These are phyloP conservation scores for Diaporthe nobilis DNA, from an alignment of 2,329 filamentous ascomycete species.

Conservation along the genomic window DNA sequence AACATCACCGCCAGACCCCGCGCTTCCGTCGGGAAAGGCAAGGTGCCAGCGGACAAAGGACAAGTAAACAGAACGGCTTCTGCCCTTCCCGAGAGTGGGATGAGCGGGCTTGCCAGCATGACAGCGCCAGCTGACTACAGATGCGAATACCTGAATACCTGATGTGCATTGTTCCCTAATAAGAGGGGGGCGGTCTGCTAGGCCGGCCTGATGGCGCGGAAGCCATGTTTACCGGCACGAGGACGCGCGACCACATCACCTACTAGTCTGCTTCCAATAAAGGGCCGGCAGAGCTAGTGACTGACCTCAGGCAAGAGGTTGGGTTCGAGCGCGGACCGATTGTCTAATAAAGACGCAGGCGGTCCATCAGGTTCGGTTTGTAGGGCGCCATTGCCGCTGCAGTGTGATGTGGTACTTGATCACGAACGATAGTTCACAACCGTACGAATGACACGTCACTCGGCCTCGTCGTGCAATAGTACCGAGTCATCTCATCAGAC, in stretches of 20 bases:
- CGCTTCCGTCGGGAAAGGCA: slow-evolving; percentile 12
- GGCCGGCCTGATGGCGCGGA: slow-evolving; percentile 33
- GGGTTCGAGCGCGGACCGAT: not conserved
- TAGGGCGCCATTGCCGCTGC: not conserved
- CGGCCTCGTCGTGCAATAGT: not conserved
- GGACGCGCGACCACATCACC: slow-evolving; percentile 19
- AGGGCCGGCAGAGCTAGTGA: not conserved
- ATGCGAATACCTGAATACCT: not conserved
- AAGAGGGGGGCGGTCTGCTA: slow-evolving; percentile 10
- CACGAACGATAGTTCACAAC: not conserved
- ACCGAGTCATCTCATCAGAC: slow-evolving; percentile 12
- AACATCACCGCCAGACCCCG: slow-evolving; percentile 7
- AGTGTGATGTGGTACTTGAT: not conserved
- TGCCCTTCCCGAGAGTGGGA: not conserved
- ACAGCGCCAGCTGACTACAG: slow-evolving; percentile 3
- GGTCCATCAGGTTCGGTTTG: not conserved
- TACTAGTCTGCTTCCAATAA: slow-evolving; percentile 26
- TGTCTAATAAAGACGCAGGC: not conserved
- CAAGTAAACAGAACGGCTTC: slow-evolving; percentile 21
- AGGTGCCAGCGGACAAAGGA: not conserved
- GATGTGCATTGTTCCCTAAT: slow-evolving; percentile 1
- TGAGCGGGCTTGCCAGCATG: slow-evolving; percentile 11
- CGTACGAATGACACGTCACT: not conserved
- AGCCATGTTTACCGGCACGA: slow-evolving; percentile 16
- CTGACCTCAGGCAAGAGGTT: not conserved